Evolutionary conservation across 106 monocot species (phyloP), one percentile per base, ranked within the genome.

Genomic region (Acanthochlamys bracteata): DNA sequence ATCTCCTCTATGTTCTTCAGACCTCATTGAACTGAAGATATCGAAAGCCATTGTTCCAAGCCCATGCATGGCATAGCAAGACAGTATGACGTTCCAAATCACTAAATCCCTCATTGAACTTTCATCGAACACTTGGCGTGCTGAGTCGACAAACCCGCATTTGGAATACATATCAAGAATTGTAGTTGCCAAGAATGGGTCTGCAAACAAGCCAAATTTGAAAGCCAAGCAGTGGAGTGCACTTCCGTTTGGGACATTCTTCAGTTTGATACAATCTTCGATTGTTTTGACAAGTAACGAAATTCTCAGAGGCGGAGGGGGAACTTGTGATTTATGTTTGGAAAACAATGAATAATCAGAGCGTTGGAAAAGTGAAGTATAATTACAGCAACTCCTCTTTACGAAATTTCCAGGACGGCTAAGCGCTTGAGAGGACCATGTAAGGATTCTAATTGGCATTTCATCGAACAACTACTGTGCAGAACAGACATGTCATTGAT

Each of bases 41-140:
- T 27, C 23, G 47, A 73, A 82, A 46, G 74, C 65, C 52, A 76
- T 73, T 27, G 20, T 23, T 25, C 42, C 73, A 25, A 67, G 58
- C 33, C 76, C 67, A 67, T 79, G 69, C 21, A 41, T 7, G 20
- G 67, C 57, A 68, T 79, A 77, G 69, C 81, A 78, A 42, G 74
- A 85, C 11, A 78, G 55, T 79, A 82, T 76, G 43, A 69, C 78
- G 45, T 86, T 86, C 78, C 78, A 86, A 20, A 72, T n/a, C 20
- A 86, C 79, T 19, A 73, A 25, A 61, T 86, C 86, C 53, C 57
- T 57, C 0, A 6, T 10, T 11, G 55, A 17, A 7, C 70, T 75
- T 20, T 73, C 70, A 41, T 82, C 86, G 21, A 86, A 86, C 41
- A 73, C 53, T 12, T 19, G 25, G 41, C 73, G 76, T 16, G 86